A percentile compares a stretch with the other conserved stretches of the same genome.
Conservation (phyloP, 441 rosid species). For the Mallotus japonicus region DNA sequence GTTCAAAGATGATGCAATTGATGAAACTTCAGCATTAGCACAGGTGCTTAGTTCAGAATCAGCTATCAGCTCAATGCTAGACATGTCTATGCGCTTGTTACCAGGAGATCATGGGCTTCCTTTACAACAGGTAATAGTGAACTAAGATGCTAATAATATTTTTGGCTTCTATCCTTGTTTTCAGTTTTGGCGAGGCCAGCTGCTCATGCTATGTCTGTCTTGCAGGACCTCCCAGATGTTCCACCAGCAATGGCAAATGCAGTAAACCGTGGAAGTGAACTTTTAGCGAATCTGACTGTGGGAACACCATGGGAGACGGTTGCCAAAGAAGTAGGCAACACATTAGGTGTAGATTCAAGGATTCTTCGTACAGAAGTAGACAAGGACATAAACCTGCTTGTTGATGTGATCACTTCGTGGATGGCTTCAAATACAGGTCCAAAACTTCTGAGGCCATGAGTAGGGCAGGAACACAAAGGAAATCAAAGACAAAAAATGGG, state of each 20-base stretch:
- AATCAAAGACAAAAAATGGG: not conserved
- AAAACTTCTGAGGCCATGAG: constrained; percentile 46
- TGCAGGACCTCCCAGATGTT: constrained; percentile 86
- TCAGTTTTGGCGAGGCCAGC: constrained; percentile 5
- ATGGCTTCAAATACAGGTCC: constrained; percentile 67
- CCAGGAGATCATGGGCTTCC: constrained; percentile 98
- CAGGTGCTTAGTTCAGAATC: constrained; percentile 84
- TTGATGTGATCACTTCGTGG: constrained; percentile 73
- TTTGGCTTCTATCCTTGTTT: not conserved
- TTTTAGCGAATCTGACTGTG: constrained; percentile 64
- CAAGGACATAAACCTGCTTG: constrained; percentile 65
- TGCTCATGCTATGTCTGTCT: constrained; percentile 12
- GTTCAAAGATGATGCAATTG: constrained; percentile 82
- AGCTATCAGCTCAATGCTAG: constrained; percentile 87
- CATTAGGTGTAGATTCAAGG: constrained; percentile 62
- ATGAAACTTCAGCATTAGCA: constrained; percentile 84
- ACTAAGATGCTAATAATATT: not conserved
- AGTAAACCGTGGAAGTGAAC: constrained; percentile 77
- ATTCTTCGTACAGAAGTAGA: constrained; percentile 61
- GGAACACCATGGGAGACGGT: constrained; percentile 96
- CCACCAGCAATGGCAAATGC: constrained; percentile 98
- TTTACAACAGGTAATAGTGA: constrained; percentile 70
- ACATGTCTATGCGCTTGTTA: constrained; percentile 84
- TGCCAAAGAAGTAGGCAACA: constrained; percentile 81
- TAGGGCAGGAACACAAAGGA: constrained; percentile 1